Conservation (phyloP, 192 early-diverging fungal species). For the Pilobolus umbonatus region DNA sequence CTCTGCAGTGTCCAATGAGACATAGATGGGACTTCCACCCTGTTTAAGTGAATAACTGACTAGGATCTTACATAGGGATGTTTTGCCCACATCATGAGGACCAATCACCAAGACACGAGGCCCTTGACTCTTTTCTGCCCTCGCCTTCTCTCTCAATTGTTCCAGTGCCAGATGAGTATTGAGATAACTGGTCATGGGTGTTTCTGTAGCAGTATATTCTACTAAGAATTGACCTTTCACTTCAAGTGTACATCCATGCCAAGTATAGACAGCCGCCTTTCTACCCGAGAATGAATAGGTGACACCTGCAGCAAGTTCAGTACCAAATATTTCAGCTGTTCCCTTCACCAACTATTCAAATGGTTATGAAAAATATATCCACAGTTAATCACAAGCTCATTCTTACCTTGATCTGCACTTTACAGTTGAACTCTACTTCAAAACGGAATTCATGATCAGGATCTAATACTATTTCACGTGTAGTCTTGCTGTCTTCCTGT, state of each 20-base stretch:
- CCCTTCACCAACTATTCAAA: conserved; percentile 69
- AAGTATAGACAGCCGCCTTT: conserved; percentile 89
- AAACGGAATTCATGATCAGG: conserved; percentile 89
- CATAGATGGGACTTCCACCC: conserved; percentile 71
- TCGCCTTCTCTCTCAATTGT: conserved; percentile 57
- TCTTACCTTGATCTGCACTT: conserved; percentile 67
- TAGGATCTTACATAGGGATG: conserved; percentile 77
- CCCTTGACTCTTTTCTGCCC: conserved; percentile 35
- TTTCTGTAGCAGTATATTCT: conserved; percentile 91
- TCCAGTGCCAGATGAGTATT: conserved; percentile 88
- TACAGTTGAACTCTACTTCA: conserved; percentile 72
- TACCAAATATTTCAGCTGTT: conserved; percentile 90
- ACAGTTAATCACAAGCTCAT: neutral
- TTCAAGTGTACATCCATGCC: conserved; percentile 79
- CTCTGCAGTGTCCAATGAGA: conserved; percentile 82
- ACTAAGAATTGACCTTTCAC: conserved; percentile 62
- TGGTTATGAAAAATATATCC: neutral
- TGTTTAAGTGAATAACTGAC: conserved; percentile 83
- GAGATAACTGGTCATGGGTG: conserved; percentile 87
- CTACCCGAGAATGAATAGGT: conserved; percentile 77
- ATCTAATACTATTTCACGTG: conserved; percentile 61
- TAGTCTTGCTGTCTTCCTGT: conserved; percentile 13
- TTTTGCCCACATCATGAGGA: conserved; percentile 91
- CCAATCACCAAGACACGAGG: conserved; percentile 81
- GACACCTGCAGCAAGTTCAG: conserved; percentile 80